Evolutionary conservation across 2,329 filamentous ascomycete genomes (phyloP), one percentile per base, ranked within the genome.

Genomic region (Lojkania enalia): DNA sequence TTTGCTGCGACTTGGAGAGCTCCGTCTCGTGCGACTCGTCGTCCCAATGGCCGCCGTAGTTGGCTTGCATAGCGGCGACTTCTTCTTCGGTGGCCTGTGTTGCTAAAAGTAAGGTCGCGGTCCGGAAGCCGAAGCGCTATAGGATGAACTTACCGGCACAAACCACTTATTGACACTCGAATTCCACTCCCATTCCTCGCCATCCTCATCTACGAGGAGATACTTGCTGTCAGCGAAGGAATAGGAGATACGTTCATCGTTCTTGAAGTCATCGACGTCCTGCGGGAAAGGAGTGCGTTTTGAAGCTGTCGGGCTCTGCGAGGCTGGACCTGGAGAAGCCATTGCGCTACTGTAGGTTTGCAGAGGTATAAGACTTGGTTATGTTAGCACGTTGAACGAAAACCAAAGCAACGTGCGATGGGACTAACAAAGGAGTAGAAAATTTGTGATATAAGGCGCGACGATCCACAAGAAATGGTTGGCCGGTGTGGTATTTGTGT

Each of bases 121-220:
- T n/a, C n/a, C n/a, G n/a, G n/a, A n/a, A n/a, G n/a, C n/a, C n/a
- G 20, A 33, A n/a, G n/a, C n/a, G n/a, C 14, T n/a, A 12, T 18
- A 7, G 18, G 33, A 18, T 31, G 20, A 14, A 40, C 70, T 58
- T 77, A 79, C 82, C 66, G 79, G 76, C 55, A 84, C 85, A 42
- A 90, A 78, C 91, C 91, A 96, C 71, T 83, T 81, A 72, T 82
- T 85, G 56, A 84, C 72, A 39, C 77, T 78, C 38, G 79, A 72
- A 69, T 95, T 85, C 73, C 86, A 96, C 67, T 91, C 87, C 73
- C 86, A 95, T 69, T 96, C 91, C 49, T 83, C 81, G 40, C 89
- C 90, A 64, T 94, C 85, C 36, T 90, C 88, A 45, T 88, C 86
- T 50, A 95, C 90, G 5, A 94, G 83, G 41, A 94, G 82, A 73